These are phyloP conservation scores for Sonneratia caseolaris DNA, from an alignment of 345 rosid genomes.

Conservation along the genomic window DNA sequence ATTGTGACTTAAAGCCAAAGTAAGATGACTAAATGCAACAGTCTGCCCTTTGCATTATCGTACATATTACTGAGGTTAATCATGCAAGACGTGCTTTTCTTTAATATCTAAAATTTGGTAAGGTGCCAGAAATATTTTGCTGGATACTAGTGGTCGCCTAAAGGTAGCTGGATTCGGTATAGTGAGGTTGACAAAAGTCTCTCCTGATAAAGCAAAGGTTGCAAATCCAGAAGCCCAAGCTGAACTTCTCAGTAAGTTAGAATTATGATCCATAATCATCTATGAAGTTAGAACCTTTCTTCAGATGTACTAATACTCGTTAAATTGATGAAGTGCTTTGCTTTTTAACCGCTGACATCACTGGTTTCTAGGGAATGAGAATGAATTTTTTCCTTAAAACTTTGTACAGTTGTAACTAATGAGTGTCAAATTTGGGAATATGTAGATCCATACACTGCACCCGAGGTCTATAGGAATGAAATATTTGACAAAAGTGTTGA, in stretches of 20 bases:
- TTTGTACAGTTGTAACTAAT: background rate
- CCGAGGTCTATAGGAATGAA: constrained; percentile 11
- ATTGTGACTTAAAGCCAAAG: constrained; percentile 84
- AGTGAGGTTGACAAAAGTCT: constrained; percentile 42
- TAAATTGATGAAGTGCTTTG: too few relatives aligned
- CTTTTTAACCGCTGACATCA: background rate
- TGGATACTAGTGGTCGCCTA: constrained; percentile 68
- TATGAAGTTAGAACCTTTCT: background rate
- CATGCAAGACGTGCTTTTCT: constrained; percentile 20
- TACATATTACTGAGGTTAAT: constrained; percentile 9
- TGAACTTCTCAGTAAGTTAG: constrained; percentile 51
- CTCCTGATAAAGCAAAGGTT: constrained; percentile 47
- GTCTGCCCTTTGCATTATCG: constrained; percentile 13
- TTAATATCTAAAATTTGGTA: constrained; percentile 75
- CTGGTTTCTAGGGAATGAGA: background rate
- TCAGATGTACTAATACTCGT: background rate
- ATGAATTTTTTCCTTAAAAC: background rate
- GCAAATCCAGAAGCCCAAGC: constrained; percentile 25
- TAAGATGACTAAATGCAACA: constrained; percentile 59
- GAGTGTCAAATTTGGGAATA: background rate
- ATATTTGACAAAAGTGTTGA: constrained; percentile 14
- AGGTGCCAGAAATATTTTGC: constrained; percentile 99
- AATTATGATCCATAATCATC: background rate
- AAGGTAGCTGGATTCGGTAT: constrained; percentile 85
- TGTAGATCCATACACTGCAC: constrained; percentile 8